A percentile compares a stretch with the other conserved stretches of the same genome.
phyloP scores from a whole-genome alignment of 495 filamentous ascomycete species.

The Penicillium diatomitis region DNA sequence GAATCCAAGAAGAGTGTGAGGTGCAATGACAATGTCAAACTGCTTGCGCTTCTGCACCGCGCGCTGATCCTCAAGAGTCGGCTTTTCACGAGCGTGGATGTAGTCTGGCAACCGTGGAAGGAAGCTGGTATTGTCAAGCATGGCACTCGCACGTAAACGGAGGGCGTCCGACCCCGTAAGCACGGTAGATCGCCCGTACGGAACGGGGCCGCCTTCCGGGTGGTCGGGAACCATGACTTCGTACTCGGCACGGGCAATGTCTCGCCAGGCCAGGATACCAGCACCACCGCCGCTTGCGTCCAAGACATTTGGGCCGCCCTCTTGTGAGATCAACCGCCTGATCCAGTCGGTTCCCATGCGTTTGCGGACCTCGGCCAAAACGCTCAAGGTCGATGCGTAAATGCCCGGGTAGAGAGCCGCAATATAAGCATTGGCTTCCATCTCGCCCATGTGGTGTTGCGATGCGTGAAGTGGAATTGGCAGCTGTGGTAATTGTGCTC shows the following conservation, averaged over 20 bases:
- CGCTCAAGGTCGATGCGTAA: conserved; percentile 65
- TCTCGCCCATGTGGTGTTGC: conserved; percentile 66
- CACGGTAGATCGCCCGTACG: conserved; percentile 52
- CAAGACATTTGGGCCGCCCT: conserved; percentile 66
- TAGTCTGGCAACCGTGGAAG: conserved; percentile 90
- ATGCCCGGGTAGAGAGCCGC: conserved; percentile 70
- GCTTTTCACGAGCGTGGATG: conserved; percentile 47
- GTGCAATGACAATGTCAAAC: conserved; percentile 84
- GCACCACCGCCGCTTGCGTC: conserved; percentile 84
- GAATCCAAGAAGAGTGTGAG: conserved; percentile 68
- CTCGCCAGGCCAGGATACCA: conserved; percentile 75
- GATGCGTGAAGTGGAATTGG: conserved; percentile 60
- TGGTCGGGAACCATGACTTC: conserved; percentile 46
- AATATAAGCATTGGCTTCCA: conserved; percentile 80
- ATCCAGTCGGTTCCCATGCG: conserved; percentile 78
- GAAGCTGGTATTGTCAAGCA: conserved; percentile 86
- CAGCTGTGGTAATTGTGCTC: conserved; percentile 50
- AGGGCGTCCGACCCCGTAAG: conserved; percentile 55
- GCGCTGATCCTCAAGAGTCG: conserved; percentile 36
- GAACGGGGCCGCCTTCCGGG: conserved; percentile 28
- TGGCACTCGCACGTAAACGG: conserved; percentile 61
- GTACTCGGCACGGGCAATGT: conserved; percentile 73
- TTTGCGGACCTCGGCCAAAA: conserved; percentile 75
- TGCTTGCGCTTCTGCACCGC: conserved; percentile 55
- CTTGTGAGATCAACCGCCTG: conserved; percentile 52